phyloP scores from a whole-genome alignment of 495 filamentous ascomycete genomes.

The Copromyces sp. region DNA sequence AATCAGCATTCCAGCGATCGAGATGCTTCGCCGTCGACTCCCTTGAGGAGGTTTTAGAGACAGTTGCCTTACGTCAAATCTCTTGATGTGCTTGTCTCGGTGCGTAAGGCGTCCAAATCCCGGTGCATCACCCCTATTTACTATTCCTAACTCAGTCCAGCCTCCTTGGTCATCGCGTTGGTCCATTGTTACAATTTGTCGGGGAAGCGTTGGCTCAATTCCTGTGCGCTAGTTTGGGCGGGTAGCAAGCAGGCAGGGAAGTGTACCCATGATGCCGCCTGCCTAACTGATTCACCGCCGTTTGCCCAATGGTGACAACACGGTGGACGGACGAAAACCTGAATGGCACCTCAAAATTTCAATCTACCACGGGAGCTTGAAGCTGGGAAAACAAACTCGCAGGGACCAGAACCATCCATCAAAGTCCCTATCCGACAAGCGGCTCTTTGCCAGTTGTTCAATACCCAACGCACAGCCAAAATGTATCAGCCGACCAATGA shows the following conservation, averaged over 20 bases:
- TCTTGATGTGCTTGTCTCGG: neutral
- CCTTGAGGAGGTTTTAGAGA: neutral
- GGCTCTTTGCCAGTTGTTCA: neutral
- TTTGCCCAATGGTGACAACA: neutral
- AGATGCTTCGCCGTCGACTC: neutral
- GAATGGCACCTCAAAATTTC: neutral
- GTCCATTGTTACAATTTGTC: neutral
- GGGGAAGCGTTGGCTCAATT: neutral
- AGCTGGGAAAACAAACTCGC: neutral
- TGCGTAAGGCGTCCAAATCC: neutral
- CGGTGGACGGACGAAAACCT: neutral
- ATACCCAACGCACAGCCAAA: neutral
- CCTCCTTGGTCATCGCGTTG: neutral
- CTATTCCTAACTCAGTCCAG: neutral
- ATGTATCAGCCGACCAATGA: neutral
- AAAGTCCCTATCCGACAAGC: neutral
- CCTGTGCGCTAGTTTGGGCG: neutral
- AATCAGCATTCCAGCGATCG: neutral
- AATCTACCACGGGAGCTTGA: neutral
- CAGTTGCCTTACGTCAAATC: neutral
- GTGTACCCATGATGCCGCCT: neutral
- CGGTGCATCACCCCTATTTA: neutral
- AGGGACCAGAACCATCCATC: neutral
- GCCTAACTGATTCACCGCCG: neutral
- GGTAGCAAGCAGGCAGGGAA: neutral